These are phyloP conservation scores for Lagenidium sp. DNA, from an alignment of 352 stramenopile genomes.

Conservation along the genomic window DNA sequence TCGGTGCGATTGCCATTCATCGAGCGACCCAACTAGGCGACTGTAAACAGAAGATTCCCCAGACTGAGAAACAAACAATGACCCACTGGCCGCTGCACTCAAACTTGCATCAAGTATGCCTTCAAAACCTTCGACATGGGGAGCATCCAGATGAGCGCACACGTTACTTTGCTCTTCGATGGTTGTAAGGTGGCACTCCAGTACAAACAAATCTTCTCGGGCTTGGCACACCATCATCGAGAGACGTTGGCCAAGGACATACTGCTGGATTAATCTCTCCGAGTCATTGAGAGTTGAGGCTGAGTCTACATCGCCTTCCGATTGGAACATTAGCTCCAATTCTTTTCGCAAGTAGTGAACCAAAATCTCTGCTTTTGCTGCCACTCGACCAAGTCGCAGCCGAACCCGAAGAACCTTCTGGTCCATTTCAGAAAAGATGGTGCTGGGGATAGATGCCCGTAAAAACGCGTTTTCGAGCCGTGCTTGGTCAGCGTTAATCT, in stretches of 20 bases:
- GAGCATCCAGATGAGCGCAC: constrained; percentile 33
- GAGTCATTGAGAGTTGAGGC: constrained; percentile 18
- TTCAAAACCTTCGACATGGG: constrained; percentile 33
- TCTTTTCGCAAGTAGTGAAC: constrained; percentile 61
- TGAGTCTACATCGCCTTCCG: constrained; percentile 26
- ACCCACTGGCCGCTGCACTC: constrained; percentile 43
- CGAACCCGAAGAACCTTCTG: constrained; percentile 65
- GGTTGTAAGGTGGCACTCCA: constrained; percentile 65
- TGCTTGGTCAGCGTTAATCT: constrained; percentile 54
- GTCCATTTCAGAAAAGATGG: constrained; percentile 68
- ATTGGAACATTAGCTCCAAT: constrained; percentile 30
- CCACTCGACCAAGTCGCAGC: constrained; percentile 48
- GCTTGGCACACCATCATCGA: constrained; percentile 45
- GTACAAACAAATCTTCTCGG: constrained; percentile 63
- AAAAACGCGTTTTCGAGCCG: constrained; percentile 61
- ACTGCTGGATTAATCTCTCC: constrained; percentile 32
- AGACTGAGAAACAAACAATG: constrained; percentile 26
- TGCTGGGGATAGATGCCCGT: constrained; percentile 48
- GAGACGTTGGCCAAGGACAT: constrained; percentile 52
- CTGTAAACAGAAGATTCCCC: constrained; percentile 35
- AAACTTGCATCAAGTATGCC: constrained; percentile 44
- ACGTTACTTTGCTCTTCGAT: constrained; percentile 33
- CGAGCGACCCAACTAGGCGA: constrained; percentile 34
- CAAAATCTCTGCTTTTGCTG: constrained; percentile 62
- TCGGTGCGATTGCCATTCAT: constrained; percentile 43